Base-by-base conservation (phyloP, 2,329 filamentous ascomycete species). In the Scorias spongiosa region DNA sequence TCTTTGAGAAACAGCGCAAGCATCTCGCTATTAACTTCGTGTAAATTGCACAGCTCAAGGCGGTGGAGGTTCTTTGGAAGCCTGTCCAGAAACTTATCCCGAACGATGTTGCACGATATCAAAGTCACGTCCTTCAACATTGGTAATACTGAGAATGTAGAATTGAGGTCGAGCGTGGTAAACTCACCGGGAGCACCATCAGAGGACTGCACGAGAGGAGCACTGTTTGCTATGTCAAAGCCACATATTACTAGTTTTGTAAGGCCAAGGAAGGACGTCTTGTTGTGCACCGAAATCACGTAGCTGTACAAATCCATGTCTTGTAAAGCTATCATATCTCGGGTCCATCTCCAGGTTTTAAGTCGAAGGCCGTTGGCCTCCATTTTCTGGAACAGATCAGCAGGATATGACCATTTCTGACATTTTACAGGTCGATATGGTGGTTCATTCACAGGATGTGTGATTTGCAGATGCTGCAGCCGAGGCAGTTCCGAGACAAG, bases 21-120 rank as follows among this genome's bases (percentile, higher is more conserved):
- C 46, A 78, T 72, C 3, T 78, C 70, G 1, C 84, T 81, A 4
- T 71, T 77, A 9, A 94, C 63, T 48, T 83, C 76, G 63, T 80
- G 80, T 56, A 87, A 95, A 53, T 91, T 89, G 50, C 79, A 76
- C 12, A 95, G 67, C 49, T 81, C 81, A 2, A 96, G 68, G 39
- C 75, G 74, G 39, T 71, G 65, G 15, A 96, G 68, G 2, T 67
- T 72, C 10, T 65, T 69, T 1, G 88, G 85, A 6, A 95, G 64
- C 3, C 75, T 66, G 1, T 74, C 69, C n/a, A 94, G 66, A 14
- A 93, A 68, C 8, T 69, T 67, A 7, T 77, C 72, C 54, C 82
- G 82, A 46, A 86, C 72, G 29, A 84, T 69, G 2, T 78, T 80
- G 38, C 81, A 93, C 7, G 80, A 81, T 55, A 88, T 78, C 50